Evolutionary conservation across 495 filamentous ascomycete genomes (phyloP).

Genomic region (Endocarpon pusillum): DNA sequence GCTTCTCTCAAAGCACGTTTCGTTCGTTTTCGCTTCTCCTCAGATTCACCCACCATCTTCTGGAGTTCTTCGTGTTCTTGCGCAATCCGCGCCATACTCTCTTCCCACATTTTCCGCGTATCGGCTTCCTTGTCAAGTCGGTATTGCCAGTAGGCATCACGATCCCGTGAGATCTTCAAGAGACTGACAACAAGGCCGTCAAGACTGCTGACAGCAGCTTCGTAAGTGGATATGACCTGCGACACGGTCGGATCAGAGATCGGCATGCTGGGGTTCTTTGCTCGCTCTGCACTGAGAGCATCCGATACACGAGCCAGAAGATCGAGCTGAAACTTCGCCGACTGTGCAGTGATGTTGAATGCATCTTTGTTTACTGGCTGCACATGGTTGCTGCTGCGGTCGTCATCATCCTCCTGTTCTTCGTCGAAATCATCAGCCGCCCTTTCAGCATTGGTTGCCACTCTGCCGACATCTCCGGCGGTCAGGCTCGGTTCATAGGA

Average conservation of each 20-base stretch:
- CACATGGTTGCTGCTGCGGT: conserved; percentile 60
- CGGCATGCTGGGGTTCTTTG: conserved; percentile 46
- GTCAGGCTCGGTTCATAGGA: conserved; percentile 40
- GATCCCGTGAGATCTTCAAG: conserved; percentile 76
- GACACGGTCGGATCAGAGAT: conserved; percentile 59
- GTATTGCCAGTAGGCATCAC: conserved; percentile 94
- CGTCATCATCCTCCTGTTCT: conserved; percentile 73
- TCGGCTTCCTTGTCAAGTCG: conserved; percentile 76
- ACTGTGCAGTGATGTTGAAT: conserved; percentile 89
- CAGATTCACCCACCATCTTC: conserved; percentile 70
- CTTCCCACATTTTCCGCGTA: conserved; percentile 90
- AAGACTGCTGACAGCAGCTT: conserved; percentile 72
- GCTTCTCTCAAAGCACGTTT: conserved; percentile 82
- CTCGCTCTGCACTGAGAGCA: conserved; percentile 58
- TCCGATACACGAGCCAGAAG: conserved; percentile 68
- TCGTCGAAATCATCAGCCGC: conserved; percentile 38
- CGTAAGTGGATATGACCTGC: conserved; percentile 74
- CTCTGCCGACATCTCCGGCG: conserved; percentile 33
- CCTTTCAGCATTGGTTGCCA: conserved; percentile 21
- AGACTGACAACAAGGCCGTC: conserved; percentile 77
- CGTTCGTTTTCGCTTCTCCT: conserved; percentile 73
- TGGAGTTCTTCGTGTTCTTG: conserved; percentile 86
- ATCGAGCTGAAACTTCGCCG: conserved; percentile 80
- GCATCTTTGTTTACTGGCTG: conserved; percentile 67
- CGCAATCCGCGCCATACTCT: conserved; percentile 89